These are phyloP conservation scores for Yarrowia sp. DNA, from an alignment of 805 yeast species.

Conservation along the genomic window DNA sequence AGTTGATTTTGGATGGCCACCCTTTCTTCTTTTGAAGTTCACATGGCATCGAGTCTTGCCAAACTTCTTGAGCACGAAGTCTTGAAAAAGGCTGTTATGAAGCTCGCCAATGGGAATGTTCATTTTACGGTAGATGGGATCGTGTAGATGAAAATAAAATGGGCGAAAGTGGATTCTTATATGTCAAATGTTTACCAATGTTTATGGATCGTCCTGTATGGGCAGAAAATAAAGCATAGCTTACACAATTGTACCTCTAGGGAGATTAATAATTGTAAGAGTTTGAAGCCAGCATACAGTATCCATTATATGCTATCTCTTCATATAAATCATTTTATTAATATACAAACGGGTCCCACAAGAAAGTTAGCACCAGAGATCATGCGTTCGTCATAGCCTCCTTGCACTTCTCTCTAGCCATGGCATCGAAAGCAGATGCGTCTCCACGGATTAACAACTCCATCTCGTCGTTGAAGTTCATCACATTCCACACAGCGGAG, in stretches of 20 bases:
- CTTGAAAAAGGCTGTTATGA: not conserved
- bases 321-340: not conserved
- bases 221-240: no score
- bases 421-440: not conserved
- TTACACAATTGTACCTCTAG: not conserved
- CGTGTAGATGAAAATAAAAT: no score
- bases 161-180: not conserved
- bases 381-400: not conserved
- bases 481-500: constrained; percentile 13
- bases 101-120: not conserved
- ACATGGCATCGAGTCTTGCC: not conserved
- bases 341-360: not conserved
- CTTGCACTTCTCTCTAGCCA: not conserved
- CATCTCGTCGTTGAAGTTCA: constrained; percentile 24
- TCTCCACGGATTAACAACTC: constrained; percentile 2
- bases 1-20: not conserved
- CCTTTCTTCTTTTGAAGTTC: not conserved
- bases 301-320: not conserved
- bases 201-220: no score
- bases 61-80: not conserved
- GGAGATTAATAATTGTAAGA: no score
- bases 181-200: not conserved
- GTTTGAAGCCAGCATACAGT: not conserved
- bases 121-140: not conserved
- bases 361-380: not conserved